Base-by-base conservation (phyloP, 2,329 filamentous ascomycete species). In the Clarireedia paspali region DNA sequence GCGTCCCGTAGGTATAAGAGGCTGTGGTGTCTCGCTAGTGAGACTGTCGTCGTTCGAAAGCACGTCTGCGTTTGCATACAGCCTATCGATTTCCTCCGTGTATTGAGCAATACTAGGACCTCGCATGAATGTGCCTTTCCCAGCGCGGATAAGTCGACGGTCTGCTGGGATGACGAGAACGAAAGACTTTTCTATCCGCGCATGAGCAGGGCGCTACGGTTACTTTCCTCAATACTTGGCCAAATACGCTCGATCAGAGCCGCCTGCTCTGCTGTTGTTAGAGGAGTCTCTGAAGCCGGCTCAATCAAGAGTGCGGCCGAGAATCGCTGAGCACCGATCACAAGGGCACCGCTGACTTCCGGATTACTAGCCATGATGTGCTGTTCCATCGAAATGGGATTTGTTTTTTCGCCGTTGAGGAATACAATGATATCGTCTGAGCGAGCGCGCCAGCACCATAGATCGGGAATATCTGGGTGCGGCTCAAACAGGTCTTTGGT, bases 371-470 rank as follows among this genome's bases (percentile, higher is more conserved):
- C 12, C n/a, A 52, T 15, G 3, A 53, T 23, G 10, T 53, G 30
- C n/a, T 53, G 50, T 20, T 53, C 42, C 50, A 53, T 47, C 1
- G 40, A 47, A 17, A 71, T 59, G 0, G 73, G 73, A 38, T 75
- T 74, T 34, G 74, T 67, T 58, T 75, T 76, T 52, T 74, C 73
- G 2, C 74, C 74, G 45, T 71, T 74, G 17, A 67, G 68, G 23
- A 74, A 64, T 0, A 74, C 71, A 34, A 75, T 70, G 17, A 74
- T 66, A 61, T 76, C 73, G 47, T 76, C 73, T 6, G 60, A 56
- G 9, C 73, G 64, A 7, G 71, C 72, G 17, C 64, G 38, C 52
- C 65, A 73, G 9, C 61, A 65, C 70, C 71, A 75, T 1, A 70
- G 60, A 36, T 62, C 57, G 0, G 63, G 59, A 2, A 12, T 20